Evolutionary conservation across 1,284 basidiomycete species (phyloP).

Genomic region (Amylostereum areolatum): DNA sequence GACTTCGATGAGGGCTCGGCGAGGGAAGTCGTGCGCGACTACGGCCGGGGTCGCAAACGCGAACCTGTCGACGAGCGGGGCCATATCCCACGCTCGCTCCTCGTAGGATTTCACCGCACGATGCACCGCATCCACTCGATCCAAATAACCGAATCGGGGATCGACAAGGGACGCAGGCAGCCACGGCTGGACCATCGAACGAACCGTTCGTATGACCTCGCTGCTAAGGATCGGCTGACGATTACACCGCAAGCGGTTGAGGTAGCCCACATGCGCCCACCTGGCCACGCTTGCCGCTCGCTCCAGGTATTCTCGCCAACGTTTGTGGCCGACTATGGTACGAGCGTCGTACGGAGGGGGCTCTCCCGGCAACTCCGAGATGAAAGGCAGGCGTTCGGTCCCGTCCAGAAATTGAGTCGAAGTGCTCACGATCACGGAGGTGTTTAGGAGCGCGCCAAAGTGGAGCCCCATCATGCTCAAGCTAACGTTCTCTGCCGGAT

Average conservation of each 20-base stretch:
- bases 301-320: conserved; percentile 51
- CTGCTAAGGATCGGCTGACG: conserved; percentile 57
- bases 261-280: conserved; percentile 67
- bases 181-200: conserved; percentile 41
- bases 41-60: conserved; percentile 81
- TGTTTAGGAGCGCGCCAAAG: conserved; percentile 51
- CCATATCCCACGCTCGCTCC: conserved; percentile 53
- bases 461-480: conserved; percentile 63
- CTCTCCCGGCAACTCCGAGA: conserved; percentile 48
- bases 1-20: conserved; percentile 46
- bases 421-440: conserved; percentile 45
- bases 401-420: conserved; percentile 64
- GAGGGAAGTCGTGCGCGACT: conserved; percentile 73
- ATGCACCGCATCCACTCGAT: conserved; percentile 35
- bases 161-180: conserved; percentile 50
- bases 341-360: conserved; percentile 68
- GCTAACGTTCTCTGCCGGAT: conserved; percentile 47
- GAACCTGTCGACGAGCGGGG: conserved; percentile 63
- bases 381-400: conserved; percentile 57
- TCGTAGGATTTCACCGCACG: conserved; percentile 59
- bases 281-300: conserved; percentile 50
- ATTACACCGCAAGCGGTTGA: conserved; percentile 76
- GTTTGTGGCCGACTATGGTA: conserved; percentile 69
- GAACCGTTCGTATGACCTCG: conserved; percentile 49
- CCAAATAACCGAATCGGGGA: conserved; percentile 31